Evolutionary conservation across 202 grass and related monocot species (phyloP), one percentile per base, ranked within the genome.

Genomic region (Carex sylvatica): DNA sequence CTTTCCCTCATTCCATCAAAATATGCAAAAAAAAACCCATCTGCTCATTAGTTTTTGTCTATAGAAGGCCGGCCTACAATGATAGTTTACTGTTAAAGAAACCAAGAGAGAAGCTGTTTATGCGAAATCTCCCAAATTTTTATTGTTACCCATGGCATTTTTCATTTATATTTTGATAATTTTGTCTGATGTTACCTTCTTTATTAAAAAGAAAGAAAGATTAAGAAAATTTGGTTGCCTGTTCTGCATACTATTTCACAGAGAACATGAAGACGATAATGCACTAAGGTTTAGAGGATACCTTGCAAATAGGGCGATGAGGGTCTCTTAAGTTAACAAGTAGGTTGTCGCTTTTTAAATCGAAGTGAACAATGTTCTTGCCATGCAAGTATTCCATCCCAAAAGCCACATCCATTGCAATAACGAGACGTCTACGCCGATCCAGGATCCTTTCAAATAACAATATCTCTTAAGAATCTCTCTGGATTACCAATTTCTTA

Each of bases 331-430:
- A 87, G 79, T 99, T 99, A 63, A 99, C 93, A 1, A 99, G 96
- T 64, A 99, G 80, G 90, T 99, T 99, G 61, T 99, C 96, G 83
- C 96, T 93, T 86, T 99, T 99, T 82, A 99, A 80, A 79, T 99
- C 96, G 3, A 99, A 99, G 82, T 99, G 96, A 68, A 99, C 88
- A 66, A 99, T 93, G 84, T 99, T 99, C 88, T 96, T 99, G 15
- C 86, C 91, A 84, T 99, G 96, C 81, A 99, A 81, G 88, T 99
- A 99, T 82, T 99, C 96, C 96, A 99, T 99, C 68, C 96, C 91
- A 78, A 99, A 99, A 52, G 96, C 96, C 83, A 93, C 96, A 85
- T 99, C 96, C 96, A 99, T 99, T 78, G 88, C 86, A 89, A 99
- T 96, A 44, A 96, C 78, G 61, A 99, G 86, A 33, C 89, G 84